These are phyloP conservation scores for Coccinonectria pachysandricola DNA, from an alignment of 2,329 filamentous ascomycete species.

Conservation along the genomic window DNA sequence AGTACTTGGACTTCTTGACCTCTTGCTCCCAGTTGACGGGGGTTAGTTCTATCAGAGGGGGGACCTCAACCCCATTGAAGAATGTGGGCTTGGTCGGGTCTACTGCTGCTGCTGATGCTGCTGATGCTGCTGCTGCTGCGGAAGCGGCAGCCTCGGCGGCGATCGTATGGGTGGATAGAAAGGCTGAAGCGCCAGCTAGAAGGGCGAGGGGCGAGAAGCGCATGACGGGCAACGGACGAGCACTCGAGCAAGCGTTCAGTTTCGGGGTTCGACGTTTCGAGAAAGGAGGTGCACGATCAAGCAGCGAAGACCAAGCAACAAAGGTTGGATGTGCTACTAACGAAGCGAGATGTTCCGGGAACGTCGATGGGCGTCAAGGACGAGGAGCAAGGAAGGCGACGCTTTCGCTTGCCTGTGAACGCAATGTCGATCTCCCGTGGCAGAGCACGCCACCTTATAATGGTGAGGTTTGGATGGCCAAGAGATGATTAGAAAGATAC, in stretches of 20 bases:
- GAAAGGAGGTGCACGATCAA: neutral
- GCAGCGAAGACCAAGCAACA: too few species aligned
- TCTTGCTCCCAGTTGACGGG: conserved; percentile 47
- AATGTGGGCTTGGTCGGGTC: conserved; percentile 40
- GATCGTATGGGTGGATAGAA: conserved; percentile 18
- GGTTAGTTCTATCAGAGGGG: conserved; percentile 51
- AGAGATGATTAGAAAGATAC: conserved; percentile 5
- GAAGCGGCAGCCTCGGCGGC: conserved; percentile 19
- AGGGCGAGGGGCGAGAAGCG: conserved; percentile 31
- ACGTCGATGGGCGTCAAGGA: conserved; percentile 8
- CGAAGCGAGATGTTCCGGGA: too few species aligned
- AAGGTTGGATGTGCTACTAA: too few species aligned
- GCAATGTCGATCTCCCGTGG: too few species aligned
- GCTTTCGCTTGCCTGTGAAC: too few species aligned
- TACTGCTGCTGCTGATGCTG: too few species aligned
- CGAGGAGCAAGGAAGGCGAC: conserved; percentile 4
- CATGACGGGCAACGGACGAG: conserved; percentile 17
- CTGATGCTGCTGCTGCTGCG: conserved; percentile 21
- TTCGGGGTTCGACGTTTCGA: neutral
- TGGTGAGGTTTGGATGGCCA: too few species aligned
- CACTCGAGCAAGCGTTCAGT: conserved; percentile 2
- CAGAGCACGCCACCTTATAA: too few species aligned
- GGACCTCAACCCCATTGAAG: conserved; percentile 59
- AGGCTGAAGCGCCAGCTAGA: conserved; percentile 32
- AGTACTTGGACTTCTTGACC: conserved; percentile 41